These are phyloP conservation scores for Pleurozium schreberi DNA, from an alignment of 225 moss, liverwort and hornwort genomes.

Conservation along the genomic window DNA sequence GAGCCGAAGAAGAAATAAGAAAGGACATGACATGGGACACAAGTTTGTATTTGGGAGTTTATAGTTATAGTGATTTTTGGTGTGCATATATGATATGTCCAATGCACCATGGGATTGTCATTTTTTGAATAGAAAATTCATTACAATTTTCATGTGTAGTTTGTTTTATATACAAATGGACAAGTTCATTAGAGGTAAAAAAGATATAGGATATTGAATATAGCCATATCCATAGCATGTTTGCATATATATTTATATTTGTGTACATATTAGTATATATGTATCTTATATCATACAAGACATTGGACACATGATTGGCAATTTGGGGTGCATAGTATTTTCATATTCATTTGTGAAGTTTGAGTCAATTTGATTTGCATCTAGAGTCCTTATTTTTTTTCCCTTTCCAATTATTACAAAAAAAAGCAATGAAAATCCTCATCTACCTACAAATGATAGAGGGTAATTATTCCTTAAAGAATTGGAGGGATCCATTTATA, in stretches of 20 bases:
- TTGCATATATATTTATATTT: background rate
- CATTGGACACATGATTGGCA: background rate
- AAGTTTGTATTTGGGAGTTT: rapidly evolving
- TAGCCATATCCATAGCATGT: background rate
- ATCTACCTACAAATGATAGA: background rate
- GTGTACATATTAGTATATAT: no score
- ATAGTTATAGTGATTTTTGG: background rate
- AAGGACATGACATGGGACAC: rapidly evolving
- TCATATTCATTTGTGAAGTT: background rate
- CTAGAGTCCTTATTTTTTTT: no score
- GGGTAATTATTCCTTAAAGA: background rate
- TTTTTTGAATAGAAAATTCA: background rate
- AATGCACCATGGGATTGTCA: background rate
- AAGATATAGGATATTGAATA: background rate
- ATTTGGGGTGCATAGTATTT: background rate
- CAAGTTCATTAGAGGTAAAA: background rate
- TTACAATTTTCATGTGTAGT: background rate
- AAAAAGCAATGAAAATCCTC: rapidly evolving
- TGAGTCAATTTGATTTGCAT: background rate
- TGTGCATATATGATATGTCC: background rate
- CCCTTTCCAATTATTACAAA: background rate
- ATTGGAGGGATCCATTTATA: background rate
- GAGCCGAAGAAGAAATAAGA: no score
- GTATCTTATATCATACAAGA: background rate
- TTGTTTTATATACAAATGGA: background rate